Evolutionary conservation across 352 stramenopile species (phyloP).

Genomic region (Phytophthora niederhauseri): DNA sequence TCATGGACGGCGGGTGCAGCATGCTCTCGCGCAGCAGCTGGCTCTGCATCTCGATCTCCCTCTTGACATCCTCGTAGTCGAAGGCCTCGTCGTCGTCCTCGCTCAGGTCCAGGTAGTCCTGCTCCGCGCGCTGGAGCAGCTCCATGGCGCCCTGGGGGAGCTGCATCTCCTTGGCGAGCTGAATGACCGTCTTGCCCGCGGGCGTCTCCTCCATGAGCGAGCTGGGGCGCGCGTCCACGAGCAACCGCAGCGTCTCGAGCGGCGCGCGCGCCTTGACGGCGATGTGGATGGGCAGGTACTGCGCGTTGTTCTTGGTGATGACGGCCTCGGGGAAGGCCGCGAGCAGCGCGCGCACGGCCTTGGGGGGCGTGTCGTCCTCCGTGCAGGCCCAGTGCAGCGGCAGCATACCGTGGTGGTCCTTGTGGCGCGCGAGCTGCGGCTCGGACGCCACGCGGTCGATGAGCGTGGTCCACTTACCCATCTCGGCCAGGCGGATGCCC

Average conservation of each 20-base stretch:
- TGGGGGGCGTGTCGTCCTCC: conserved; percentile 73
- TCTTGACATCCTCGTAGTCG: conserved; percentile 73
- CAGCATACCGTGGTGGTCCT: conserved; percentile 87
- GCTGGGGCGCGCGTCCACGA: conserved; percentile 72
- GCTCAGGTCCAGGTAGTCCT: conserved; percentile 68
- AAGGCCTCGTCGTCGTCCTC: conserved; percentile 69
- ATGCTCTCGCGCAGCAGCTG: conserved; percentile 81
- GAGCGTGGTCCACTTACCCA: conserved; percentile 78
- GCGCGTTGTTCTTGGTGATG: conserved; percentile 82
- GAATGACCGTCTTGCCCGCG: conserved; percentile 69
- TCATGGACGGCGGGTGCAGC: conserved; percentile 48
- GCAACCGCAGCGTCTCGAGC: conserved; percentile 54
- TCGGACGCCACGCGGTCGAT: conserved; percentile 60
- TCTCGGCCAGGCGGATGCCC: conserved; percentile 80
- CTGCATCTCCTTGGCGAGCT: conserved; percentile 65
- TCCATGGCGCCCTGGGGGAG: conserved; percentile 53
- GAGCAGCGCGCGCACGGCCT: conserved; percentile 65
- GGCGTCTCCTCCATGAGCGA: conserved; percentile 75
- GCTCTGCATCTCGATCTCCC: conserved; percentile 78
- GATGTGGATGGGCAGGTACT: conserved; percentile 87
- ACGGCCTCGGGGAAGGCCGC: conserved; percentile 76
- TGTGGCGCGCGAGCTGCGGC: conserved; percentile 73
- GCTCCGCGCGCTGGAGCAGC: conserved; percentile 72
- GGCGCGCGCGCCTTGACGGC: conserved; percentile 66
- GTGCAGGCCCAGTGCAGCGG: conserved; percentile 87